A percentile compares a stretch with the other conserved stretches of the same genome.
Conservation (phyloP, 139 green algal species). For the Raphidocelis subcapitata region DNA sequence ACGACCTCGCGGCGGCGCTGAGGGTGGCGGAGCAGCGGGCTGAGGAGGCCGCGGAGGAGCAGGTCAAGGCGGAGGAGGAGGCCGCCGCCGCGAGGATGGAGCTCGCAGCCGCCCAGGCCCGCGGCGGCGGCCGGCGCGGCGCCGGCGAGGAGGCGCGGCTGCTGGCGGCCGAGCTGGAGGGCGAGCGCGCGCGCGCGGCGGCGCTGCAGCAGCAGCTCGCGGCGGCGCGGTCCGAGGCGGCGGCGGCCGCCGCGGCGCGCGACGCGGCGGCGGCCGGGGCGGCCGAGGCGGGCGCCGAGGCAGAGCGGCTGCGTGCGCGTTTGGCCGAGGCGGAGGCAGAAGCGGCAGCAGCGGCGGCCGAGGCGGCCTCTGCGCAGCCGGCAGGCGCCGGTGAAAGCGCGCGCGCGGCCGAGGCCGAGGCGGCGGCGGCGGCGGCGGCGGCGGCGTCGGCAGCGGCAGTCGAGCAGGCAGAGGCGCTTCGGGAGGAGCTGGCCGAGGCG, state of each 20-base stretch:
- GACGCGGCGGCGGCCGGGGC: not conserved
- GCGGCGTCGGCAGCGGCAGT: not conserved
- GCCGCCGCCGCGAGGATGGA: constrained; percentile 42
- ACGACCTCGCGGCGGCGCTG: constrained; percentile 42
- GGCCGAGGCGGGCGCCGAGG: too few species aligned
- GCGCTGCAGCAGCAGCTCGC: constrained; percentile 26
- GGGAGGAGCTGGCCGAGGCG: not conserved
- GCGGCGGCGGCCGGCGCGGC: not conserved
- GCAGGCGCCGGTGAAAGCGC: too few species aligned
- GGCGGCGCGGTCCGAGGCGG: constrained; percentile 8
- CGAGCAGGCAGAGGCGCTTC: not conserved
- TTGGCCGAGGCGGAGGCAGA: too few species aligned
- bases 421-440: not conserved
- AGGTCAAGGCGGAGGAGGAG: constrained; percentile 53
- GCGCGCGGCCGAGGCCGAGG: too few species aligned
- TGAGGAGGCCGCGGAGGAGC: constrained; percentile 60
- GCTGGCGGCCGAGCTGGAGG: constrained; percentile 5
- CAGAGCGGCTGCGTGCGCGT: too few species aligned
- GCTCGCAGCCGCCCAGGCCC: constrained; percentile 40
- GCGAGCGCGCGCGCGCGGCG: constrained; percentile 6
- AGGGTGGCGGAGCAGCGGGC: constrained; percentile 40
- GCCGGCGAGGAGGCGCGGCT: constrained; percentile 20
- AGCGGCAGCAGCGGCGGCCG: not conserved
- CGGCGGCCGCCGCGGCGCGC: constrained; percentile 8
- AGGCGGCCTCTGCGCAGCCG: too few species aligned